Base-by-base conservation (phyloP, 108 stramenopile species). In the Nitzschia sp. region DNA sequence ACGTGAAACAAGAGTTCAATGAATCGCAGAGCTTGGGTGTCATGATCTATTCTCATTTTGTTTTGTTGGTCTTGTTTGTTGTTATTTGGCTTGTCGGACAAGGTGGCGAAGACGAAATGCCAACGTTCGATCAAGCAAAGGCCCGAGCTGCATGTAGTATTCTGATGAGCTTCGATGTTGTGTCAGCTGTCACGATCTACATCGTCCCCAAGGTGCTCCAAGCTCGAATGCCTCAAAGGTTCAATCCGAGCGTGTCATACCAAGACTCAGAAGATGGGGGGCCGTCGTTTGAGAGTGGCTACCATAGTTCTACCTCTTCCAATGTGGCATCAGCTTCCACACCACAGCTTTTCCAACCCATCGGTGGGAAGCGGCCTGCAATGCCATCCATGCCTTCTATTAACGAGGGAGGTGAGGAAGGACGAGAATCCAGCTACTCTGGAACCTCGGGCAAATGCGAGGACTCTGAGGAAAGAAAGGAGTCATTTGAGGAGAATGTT, bases 21-120 rank as follows among this genome's bases (percentile, higher is more conserved):
- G 79, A 80, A 41, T 72, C 70, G n/a, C 61, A 52, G 0, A 65
- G 43, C 6, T 46, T 80, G 26, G 75, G 58, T 19, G 17, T 43
- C 17, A 58, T 78, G 77, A 69, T 78, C 34, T 78, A 78, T 46
- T 73, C 72, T 8, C 71, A 78, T 40, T 78, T 69, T 43, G 46
- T 72, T 7, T 78, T 78, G 46, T 24, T 67, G 41, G 42, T 63
- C 6, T 14, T 75, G 12, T 42, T 61, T n/a, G 20, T 54, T 15
- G 37, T 69, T 38, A 26, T 61, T 10, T 56, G 56, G 8, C 15
- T 38, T 41, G 20, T 75, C 3, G 20, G 14, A 14, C 10, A 10
- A 10, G n/a, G 41, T 44, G 57, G 42, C 38, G 46, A 20, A 15
- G 14, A 55, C 20, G 53, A 54, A 12, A 2, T 20, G 19, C 53